Base-by-base conservation (phyloP, 768 basidiomycete species). In the Lentinula raphanica region DNA sequence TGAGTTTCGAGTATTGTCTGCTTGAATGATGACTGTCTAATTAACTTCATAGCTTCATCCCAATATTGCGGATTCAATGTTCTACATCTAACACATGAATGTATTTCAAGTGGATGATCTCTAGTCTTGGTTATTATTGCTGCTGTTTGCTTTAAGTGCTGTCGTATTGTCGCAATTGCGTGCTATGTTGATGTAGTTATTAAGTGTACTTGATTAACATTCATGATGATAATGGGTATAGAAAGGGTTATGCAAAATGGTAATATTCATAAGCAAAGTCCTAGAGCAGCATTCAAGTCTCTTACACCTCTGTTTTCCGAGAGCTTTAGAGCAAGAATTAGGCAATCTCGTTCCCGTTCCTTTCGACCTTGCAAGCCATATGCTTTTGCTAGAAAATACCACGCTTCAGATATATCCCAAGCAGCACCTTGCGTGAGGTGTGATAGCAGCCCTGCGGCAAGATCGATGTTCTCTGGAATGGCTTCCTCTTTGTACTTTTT, bases 391-490 rank as follows among this genome's bases (percentile, higher is more conserved):
- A 98, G 79, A 68, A 86, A 90, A 70, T 89, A 96, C 96, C 96
- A 99, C 25, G 90, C 95, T 69, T 98, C 96, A 0, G 94, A 84
- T 1, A 90, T 81, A 68, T 97, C 88, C 94, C 94, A 98, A 11
- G 88, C 96, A 0, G 76, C 74, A 0, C 89, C 91, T 39, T 84
- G 82, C 0, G 93, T 91, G 49, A 94, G 67, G 61, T 90, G 84
- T 1, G 81, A 81, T 27, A 98, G 78, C 65, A 95, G 73, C 2
- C 88, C 88, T 3, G 90, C 92, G 0, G 92, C 92, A 38, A 97
- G 76, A 66, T 96, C 92, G 7, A 89, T 78, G 65, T 87, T 80
- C 62, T 78, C 45, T 28, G 59, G 55, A 50, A 67, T 63, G 13
- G 59, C 36, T 45, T 63, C 62, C 21, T 60, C 62, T 44, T 59